These are phyloP conservation scores for Astragalus membranaceus DNA, from an alignment of 306 rosid genomes.

Conservation along the genomic window DNA sequence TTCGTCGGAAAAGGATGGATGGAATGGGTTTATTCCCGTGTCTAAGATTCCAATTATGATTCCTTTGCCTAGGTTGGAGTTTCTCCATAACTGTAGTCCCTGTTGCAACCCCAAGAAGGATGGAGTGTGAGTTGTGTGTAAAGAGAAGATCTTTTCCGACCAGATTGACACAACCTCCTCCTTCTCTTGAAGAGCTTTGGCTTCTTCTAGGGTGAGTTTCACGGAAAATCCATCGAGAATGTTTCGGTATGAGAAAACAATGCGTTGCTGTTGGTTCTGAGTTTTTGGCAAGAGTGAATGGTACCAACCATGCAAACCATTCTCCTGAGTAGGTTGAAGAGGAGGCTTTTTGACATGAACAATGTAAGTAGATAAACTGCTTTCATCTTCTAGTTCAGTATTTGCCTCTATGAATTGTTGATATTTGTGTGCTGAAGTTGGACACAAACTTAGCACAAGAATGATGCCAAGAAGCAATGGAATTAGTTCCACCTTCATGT, in stretches of 20 bases:
- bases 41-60: slow-evolving; percentile 63
- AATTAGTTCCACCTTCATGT: background rate
- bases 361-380: slow-evolving; percentile 33
- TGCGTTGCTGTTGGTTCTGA: slow-evolving; percentile 3
- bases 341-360: slow-evolving; percentile 40
- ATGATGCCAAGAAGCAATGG: slow-evolving; percentile 13
- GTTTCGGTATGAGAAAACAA: slow-evolving; percentile 36
- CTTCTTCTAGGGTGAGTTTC: slow-evolving; percentile 47
- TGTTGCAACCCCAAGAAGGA: slow-evolving; percentile 52
- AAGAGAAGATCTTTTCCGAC: slow-evolving; percentile 27
- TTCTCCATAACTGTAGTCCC: slow-evolving; percentile 40
- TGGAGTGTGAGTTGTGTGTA: slow-evolving; percentile 67
- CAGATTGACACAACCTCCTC: slow-evolving; percentile 46
- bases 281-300: slow-evolving; percentile 42
- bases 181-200: slow-evolving; percentile 30
- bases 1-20: slow-evolving; percentile 47
- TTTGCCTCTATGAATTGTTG: background rate
- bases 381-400: background rate
- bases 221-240: slow-evolving; percentile 50
- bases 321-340: background rate
- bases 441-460: background rate
- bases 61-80: slow-evolving; percentile 46
- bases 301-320: slow-evolving; percentile 43
- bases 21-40: slow-evolving; percentile 48
- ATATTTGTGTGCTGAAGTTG: slow-evolving; percentile 12